Evolutionary conservation across 257 asterid species (phyloP), one percentile per base, ranked within the genome.

Genomic region (Primulina huaijiensis): DNA sequence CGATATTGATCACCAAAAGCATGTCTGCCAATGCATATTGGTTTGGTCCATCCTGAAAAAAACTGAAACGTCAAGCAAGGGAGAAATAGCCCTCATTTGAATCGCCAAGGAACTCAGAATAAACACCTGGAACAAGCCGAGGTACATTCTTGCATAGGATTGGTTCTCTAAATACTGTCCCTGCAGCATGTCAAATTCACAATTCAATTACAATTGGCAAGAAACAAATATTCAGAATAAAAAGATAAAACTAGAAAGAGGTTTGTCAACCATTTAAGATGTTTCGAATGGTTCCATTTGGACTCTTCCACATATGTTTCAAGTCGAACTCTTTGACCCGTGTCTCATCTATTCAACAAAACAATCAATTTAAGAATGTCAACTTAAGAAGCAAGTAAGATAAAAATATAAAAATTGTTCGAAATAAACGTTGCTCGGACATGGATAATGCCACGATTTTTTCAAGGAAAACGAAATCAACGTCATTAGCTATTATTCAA

Each of bases 131-230:
- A 59, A 86, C 87, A 64, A 86, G 91, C 72, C 87, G 80, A 21
- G 91, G 91, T 2, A 86, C 76, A 69, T 86, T 86, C 67, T 82
- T 86, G 85, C 91, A 86, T 63, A 86, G 76, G 72, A 86, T 86
- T 66, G 91, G 91, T 81, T 86, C 91, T 71, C 91, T 86, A 78
- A 86, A 86, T 60, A 86, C 91, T 12, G 91, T 86, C 66, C 91
- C 91, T 86, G 86, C 74, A 76, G 60, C 75, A 76, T 58, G 71
- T 64, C 57, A 46, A 73, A 77, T 38, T n/a, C 66, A 72, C 56
- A 75, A 56, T 58, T 16, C 71, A 23, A 68, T 80, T 38, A 74
- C 34, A 72, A 60, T 46, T 38, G 21, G 67, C 34, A 57, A 60
- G 67, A 62, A 73, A 56, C 6, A 40, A 73, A 66, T 59, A 72